These are phyloP conservation scores for Colletotrichum sp. DNA, from an alignment of 2,329 filamentous ascomycete species.

Conservation along the genomic window DNA sequence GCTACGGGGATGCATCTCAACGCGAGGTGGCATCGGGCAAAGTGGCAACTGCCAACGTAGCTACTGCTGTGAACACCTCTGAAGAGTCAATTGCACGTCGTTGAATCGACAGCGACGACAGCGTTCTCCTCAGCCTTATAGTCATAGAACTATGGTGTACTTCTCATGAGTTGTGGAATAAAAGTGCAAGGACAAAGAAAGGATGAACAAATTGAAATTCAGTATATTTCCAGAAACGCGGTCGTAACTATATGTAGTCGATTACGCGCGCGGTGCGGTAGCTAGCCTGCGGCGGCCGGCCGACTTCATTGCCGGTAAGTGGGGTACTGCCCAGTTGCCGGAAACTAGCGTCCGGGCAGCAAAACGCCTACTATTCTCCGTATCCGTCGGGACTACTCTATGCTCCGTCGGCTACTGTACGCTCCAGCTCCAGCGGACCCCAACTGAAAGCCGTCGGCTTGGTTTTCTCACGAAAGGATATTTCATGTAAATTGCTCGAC, in stretches of 20 bases:
- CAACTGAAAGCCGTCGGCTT: background rate
- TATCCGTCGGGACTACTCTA: background rate
- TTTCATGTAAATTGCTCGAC: background rate
- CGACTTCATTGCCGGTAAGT: background rate
- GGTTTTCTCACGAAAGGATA: background rate
- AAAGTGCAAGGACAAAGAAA: too few relatives aligned
- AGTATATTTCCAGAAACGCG: background rate
- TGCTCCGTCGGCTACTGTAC: background rate
- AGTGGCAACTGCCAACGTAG: background rate
- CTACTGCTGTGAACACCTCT: background rate
- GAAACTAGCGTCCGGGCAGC: background rate
- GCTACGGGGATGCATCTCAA: background rate
- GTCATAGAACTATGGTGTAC: background rate
- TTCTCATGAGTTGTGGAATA: background rate
- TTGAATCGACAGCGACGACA: background rate
- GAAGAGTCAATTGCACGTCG: background rate
- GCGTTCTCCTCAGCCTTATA: rapidly evolving
- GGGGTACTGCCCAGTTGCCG: background rate
- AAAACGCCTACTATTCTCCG: background rate
- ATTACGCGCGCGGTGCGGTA: background rate
- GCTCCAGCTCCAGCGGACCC: background rate
- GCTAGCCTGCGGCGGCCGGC: background rate
- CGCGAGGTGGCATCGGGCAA: background rate
- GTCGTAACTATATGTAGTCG: background rate
- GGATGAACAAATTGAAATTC: too few relatives aligned